Conservation (phyloP, 495 filamentous ascomycete genomes). For the Xylaria venustula region DNA sequence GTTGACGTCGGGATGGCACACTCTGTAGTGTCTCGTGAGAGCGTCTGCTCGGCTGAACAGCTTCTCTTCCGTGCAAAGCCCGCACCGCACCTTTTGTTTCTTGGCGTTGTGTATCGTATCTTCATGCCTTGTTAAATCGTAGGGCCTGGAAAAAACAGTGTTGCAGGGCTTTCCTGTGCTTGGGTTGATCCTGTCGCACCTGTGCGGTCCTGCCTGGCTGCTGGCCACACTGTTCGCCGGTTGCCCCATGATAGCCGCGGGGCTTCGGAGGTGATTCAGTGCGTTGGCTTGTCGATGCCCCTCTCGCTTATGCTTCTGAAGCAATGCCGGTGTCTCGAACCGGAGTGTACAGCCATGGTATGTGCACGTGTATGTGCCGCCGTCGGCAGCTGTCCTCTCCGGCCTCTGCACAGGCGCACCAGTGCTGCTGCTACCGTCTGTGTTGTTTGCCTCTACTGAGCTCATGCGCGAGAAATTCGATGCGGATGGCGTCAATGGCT, state of each 20-base stretch:
- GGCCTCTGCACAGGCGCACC: constrained; percentile 50
- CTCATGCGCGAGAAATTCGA: constrained; percentile 38
- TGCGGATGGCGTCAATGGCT: constrained; percentile 41
- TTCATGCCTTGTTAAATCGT: constrained; percentile 95
- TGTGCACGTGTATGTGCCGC: constrained; percentile 92
- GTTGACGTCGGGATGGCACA: constrained; percentile 83
- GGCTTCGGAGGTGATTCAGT: constrained; percentile 30
- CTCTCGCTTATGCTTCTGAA: constrained; percentile 96
- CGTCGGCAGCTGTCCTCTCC: constrained; percentile 64
- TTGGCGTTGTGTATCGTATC: constrained; percentile 95
- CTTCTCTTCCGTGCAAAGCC: constrained; percentile 95
- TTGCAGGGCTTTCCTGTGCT: constrained; percentile 96
- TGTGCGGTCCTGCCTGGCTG: constrained; percentile 84
- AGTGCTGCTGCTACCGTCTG: constrained; percentile 21
- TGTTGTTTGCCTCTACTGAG: constrained; percentile 37
- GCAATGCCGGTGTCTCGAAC: constrained; percentile 80
- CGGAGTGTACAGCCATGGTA: constrained; percentile 87
- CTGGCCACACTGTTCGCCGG: constrained; percentile 44
- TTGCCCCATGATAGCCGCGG: constrained; percentile 13
- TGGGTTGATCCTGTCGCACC: constrained; percentile 89
- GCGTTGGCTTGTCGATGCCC: constrained; percentile 70
- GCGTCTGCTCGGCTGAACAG: constrained; percentile 92
- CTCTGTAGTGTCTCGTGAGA: constrained; percentile 86
- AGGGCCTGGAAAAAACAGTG: constrained; percentile 92
- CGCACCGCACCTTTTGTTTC: constrained; percentile 94